A percentile compares a stretch with the other conserved stretches of the same genome.
These are phyloP conservation scores for Aspergillus bombycis DNA, from an alignment of 2,329 filamentous ascomycete genomes.

Conservation along the genomic window DNA sequence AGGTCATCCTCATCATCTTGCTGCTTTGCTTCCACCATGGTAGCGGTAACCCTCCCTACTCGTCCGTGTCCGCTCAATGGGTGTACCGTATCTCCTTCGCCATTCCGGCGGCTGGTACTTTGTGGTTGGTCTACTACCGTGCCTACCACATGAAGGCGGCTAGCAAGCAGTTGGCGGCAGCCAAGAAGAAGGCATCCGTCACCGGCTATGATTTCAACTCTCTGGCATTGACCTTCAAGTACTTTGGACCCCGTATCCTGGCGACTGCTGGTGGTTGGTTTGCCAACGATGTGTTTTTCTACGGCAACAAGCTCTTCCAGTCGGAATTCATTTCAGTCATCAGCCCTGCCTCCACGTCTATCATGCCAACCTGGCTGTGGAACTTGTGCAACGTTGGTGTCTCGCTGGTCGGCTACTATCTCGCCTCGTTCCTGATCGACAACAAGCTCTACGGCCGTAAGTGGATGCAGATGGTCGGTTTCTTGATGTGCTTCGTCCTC, in stretches of 20 bases:
- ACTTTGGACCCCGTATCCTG: conserved; percentile 84
- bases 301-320: conserved; percentile 98
- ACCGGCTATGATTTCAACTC: conserved; percentile 93
- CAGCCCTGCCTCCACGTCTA: conserved; percentile 66
- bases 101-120: conserved; percentile 83
- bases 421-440: conserved; percentile 86
- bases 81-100: conserved; percentile 92
- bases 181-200: conserved; percentile 84
- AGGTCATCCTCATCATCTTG: conserved; percentile 82
- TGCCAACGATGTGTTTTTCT: conserved; percentile 98
- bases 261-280: conserved; percentile 92
- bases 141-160: conserved; percentile 91
- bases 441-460: conserved; percentile 97
- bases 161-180: conserved; percentile 75
- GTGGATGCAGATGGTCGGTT: conserved; percentile 93
- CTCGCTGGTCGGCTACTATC: conserved; percentile 84
- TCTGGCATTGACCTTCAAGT: conserved; percentile 72
- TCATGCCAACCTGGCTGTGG: conserved; percentile 89
- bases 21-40: conserved; percentile 88
- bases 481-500: conserved; percentile 89
- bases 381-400: conserved; percentile 90
- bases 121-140: conserved; percentile 96
- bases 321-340: conserved; percentile 85
- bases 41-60: conserved; percentile 76
- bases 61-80: conserved; percentile 76